A percentile compares a stretch with the other conserved stretches of the same genome.
phyloP scores from a whole-genome alignment of 805 yeast species.

The Metschnikowia sp. region DNA sequence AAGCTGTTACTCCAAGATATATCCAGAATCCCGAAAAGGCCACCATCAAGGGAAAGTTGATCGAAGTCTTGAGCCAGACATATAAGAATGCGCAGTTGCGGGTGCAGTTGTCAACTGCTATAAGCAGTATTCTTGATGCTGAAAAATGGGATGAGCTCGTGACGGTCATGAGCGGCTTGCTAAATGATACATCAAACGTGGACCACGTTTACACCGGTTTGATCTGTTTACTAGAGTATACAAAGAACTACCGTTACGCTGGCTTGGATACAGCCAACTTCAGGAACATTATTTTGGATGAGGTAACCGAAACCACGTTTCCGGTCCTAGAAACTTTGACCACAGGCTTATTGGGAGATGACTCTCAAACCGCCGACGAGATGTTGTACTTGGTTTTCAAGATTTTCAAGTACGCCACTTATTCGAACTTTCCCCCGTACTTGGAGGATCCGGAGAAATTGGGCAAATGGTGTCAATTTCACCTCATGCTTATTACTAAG shows the following conservation, averaged over 20 bases:
- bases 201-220: conserved; percentile 39
- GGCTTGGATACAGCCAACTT: conserved; percentile 42
- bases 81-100: conserved; percentile 37
- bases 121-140: conserved; percentile 49
- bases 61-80: conserved; percentile 32
- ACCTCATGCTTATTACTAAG: conserved; percentile 35
- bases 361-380: conserved; percentile 14
- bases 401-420: conserved; percentile 40
- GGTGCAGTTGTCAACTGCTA: conserved; percentile 56
- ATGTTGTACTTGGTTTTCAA: conserved; percentile 40
- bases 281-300: conserved; percentile 39
- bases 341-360: conserved; percentile 27
- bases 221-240: conserved; percentile 38
- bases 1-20: conserved; percentile 20
- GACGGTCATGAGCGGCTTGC: conserved; percentile 11
- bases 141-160: conserved; percentile 44
- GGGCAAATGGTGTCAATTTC: conserved; percentile 41
- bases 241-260: conserved; percentile 39
- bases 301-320: conserved; percentile 32
- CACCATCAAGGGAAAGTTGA: conserved; percentile 33
- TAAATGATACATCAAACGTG: conserved; percentile 31
- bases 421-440: conserved; percentile 35
- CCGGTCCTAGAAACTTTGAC: conserved; percentile 36
- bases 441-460: conserved; percentile 33
- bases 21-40: conserved; percentile 35